Evolutionary conservation across 2,329 filamentous ascomycete species (phyloP).

Genomic region (Fusarium compactum): DNA sequence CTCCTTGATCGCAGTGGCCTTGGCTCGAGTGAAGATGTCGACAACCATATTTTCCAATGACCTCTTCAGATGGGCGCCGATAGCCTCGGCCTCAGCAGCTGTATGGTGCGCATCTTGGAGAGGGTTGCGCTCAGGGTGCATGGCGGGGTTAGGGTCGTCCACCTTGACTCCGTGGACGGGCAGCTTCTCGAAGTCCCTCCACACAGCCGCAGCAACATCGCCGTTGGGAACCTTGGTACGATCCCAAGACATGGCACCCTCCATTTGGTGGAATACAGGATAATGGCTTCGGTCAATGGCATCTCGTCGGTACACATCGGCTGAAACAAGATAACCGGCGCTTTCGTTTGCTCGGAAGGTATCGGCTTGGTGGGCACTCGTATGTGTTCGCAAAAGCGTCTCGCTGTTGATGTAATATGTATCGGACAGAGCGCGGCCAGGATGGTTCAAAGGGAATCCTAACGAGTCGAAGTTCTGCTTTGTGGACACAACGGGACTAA

Average conservation of each 20-base stretch:
- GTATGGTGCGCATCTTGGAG: slow-evolving; percentile 79
- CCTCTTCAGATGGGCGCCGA: slow-evolving; percentile 87
- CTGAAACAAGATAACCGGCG: slow-evolving; percentile 88
- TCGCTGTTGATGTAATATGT: slow-evolving; percentile 93
- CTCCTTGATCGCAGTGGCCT: slow-evolving; percentile 69
- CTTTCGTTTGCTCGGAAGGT: slow-evolving; percentile 78
- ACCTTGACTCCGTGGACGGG: slow-evolving; percentile 81
- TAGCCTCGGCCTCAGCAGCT: slow-evolving; percentile 81
- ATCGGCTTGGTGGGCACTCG: slow-evolving; percentile 90
- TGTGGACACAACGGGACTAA: slow-evolving; percentile 86
- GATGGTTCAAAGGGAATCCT: slow-evolving; percentile 88
- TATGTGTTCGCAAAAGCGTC: slow-evolving; percentile 91
- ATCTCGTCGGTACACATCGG: slow-evolving; percentile 95
- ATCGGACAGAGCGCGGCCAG: slow-evolving; percentile 87
- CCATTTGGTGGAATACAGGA: slow-evolving; percentile 98
- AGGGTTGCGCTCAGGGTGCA: slow-evolving; percentile 83
- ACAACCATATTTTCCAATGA: slow-evolving; percentile 91
- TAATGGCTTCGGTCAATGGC: slow-evolving; percentile 96
- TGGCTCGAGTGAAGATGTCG: slow-evolving; percentile 85
- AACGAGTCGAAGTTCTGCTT: slow-evolving; percentile 96
- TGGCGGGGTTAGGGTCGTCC: slow-evolving; percentile 84
- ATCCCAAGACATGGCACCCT: slow-evolving; percentile 92
- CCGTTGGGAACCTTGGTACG: slow-evolving; percentile 68
- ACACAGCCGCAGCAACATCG: slow-evolving; percentile 74
- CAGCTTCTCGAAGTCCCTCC: slow-evolving; percentile 76